These are phyloP conservation scores for Alectoria sarmentosa DNA, from an alignment of 495 filamentous ascomycete genomes.

Conservation along the genomic window DNA sequence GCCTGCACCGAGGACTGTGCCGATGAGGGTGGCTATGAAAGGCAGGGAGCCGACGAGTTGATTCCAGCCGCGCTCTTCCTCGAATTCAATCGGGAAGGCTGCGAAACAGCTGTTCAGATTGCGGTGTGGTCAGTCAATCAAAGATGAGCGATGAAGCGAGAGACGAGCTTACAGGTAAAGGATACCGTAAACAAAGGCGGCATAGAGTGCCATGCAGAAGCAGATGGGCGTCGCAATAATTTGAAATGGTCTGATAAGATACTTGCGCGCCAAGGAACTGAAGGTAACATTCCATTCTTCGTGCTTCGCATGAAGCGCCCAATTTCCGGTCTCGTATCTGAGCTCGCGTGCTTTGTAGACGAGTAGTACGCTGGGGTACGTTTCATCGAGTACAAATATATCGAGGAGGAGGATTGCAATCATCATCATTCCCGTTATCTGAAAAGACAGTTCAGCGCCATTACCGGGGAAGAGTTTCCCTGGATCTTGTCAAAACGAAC, in stretches of 20 bases:
- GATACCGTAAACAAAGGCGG: conserved; percentile 51
- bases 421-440: no score
- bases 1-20: conserved; percentile 42
- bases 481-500: no score
- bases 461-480: no score
- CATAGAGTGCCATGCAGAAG: conserved; percentile 51
- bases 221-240: conserved; percentile 52
- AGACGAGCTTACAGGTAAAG: conserved; percentile 31
- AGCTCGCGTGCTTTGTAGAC: conserved; percentile 56
- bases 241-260: conserved; percentile 54
- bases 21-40: conserved; percentile 49
- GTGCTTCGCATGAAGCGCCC: conserved; percentile 60
- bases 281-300: conserved; percentile 62
- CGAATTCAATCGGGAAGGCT: conserved; percentile 54
- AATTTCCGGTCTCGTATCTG: conserved; percentile 55
- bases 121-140: conserved; percentile 33
- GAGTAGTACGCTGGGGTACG: conserved; percentile 44
- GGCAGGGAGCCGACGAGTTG: conserved; percentile 49
- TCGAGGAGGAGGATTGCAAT: no score
- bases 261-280: conserved; percentile 52
- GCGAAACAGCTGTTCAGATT: conserved; percentile 51
- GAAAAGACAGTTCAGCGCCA: no score
- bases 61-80: conserved; percentile 53
- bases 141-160: conserved; percentile 24
- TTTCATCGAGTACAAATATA: no score